Conservation (phyloP, 305 asterid genomes). For the Fraxinus albicans region DNA sequence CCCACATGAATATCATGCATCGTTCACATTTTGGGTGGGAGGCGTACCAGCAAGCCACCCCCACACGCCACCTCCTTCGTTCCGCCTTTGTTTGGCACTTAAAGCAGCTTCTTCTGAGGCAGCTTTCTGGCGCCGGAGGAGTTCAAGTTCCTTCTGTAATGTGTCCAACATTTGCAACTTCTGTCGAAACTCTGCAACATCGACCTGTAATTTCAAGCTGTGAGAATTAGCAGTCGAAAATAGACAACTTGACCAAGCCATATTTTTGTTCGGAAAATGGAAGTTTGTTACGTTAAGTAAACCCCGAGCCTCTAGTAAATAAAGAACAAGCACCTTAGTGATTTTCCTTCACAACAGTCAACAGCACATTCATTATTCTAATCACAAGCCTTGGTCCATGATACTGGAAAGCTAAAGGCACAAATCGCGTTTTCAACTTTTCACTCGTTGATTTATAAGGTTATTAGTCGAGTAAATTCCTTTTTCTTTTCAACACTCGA, state of each 20-base stretch:
- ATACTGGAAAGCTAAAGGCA: background rate
- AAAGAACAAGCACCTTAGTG: background rate
- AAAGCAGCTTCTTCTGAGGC: constrained; percentile 92
- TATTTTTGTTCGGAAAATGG: background rate
- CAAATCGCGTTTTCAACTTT: background rate
- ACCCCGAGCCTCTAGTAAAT: background rate
- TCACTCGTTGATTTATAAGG: background rate
- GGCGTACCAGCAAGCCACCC: constrained; percentile 97
- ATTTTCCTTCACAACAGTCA: background rate
- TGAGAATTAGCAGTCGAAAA: constrained; percentile 12
- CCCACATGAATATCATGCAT: constrained; percentile 33
- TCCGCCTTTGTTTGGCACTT: constrained; percentile 62
- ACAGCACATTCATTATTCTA: background rate
- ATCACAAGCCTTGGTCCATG: background rate
- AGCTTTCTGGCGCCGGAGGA: constrained; percentile 91
- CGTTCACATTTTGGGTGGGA: constrained; percentile 39
- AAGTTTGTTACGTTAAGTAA: background rate
- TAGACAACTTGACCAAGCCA: background rate
- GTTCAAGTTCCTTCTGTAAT: constrained; percentile 84
- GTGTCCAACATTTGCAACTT: constrained; percentile 84
- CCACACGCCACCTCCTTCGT: constrained; percentile 92
- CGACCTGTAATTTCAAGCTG: constrained; percentile 60
- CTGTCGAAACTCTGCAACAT: constrained; percentile 92
- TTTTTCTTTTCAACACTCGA: background rate
- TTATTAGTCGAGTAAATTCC: background rate